Percentiles rank a stretch among this genome's conserved stretches.
Conservation (phyloP, 2,329 filamentous ascomycete genomes). For the Aspergillus ochraceoroseus region DNA sequence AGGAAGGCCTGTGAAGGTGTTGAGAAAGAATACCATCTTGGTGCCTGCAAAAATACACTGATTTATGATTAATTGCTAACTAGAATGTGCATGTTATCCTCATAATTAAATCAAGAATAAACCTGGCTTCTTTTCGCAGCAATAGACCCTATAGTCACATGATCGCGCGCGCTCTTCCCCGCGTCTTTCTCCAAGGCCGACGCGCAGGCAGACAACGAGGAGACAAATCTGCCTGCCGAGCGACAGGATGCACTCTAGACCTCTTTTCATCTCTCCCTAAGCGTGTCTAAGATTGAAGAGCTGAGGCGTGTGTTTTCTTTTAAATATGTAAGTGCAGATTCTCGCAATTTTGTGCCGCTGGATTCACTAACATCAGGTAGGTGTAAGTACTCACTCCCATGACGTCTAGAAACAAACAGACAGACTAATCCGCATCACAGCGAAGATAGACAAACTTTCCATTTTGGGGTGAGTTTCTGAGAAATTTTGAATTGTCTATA, state of each 20-base stretch:
- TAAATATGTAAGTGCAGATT: constrained; percentile 10
- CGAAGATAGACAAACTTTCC: constrained; percentile 82
- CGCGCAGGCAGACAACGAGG: constrained; percentile 18
- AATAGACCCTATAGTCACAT: constrained; percentile 3
- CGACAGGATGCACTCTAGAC: constrained; percentile 1
- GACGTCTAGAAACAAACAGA: constrained; percentile 3
- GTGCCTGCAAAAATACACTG: too few relatives aligned
- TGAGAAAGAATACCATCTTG: too few relatives aligned
- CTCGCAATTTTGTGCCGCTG: neutral
- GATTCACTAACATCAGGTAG: constrained; percentile 19
- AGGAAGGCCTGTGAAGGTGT: too few relatives aligned
- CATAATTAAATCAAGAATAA: too few relatives aligned
- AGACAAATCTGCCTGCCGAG: neutral
- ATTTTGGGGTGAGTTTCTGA: constrained; percentile 60
- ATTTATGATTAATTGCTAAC: too few relatives aligned
- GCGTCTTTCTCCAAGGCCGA: constrained; percentile 14
- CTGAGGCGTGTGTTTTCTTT: neutral
- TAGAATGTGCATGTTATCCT: too few relatives aligned
- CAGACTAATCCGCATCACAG: constrained; percentile 40
- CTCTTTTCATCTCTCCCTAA: neutral
- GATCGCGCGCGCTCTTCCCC: constrained; percentile 18
- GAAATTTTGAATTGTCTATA: neutral
- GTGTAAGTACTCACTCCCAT: constrained; percentile 28
- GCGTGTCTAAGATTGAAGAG: neutral
- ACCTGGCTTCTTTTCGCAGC: too few relatives aligned